Base-by-base conservation (phyloP, 768 basidiomycete species). In the Thelephora ganbajun region DNA sequence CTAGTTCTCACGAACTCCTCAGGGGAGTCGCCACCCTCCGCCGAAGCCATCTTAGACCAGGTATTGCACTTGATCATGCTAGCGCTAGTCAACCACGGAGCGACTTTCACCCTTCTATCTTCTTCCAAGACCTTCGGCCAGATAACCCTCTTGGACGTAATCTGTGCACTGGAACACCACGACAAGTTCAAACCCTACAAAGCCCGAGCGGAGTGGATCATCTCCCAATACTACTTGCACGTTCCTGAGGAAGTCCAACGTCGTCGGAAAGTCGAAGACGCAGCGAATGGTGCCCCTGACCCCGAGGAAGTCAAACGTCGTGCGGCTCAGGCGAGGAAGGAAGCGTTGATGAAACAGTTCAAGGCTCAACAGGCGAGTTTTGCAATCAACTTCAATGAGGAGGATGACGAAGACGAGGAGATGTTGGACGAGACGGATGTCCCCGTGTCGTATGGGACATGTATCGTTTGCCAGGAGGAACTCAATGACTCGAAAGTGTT, bases 401-500 rank as follows among this genome's bases (percentile, higher is more conserved):
- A 77, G 19, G 84, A 83, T 33, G 81, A 77, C 5, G 82, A 81
- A 5, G 87, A 87, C 5, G 76, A 76, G 1, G 73, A 76, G 5
- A 76, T 73, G 57, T 68, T 69, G 4, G 68, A 67, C 34, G 65
- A 71, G 6, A 66, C 63, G 1, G 72, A 72, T 14, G 67, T 70
- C 43, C 58, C 70, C 18, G 59, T 73, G 2, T 81, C 82, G 11
- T 83, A 80, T 50, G 94, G 94, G 2, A 84, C 83, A n/a, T 99
- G 96, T 60, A 98, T 99, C 52, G 92, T 98, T 9, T 99, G 96
- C 55, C 96, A 98, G 60, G 96, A 98, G 59, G 88, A 92, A 51
- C 75, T 97, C 45, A 84, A 78, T 54, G 59, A 72, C 2, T 64
- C 72, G 13, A 73, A 75, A 50, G 69, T 86, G 0, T 98, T 96